Evolutionary conservation across 805 yeast genomes (phyloP), one percentile per base, ranked within the genome.

Genomic region (Yamadazyma ubonensis): DNA sequence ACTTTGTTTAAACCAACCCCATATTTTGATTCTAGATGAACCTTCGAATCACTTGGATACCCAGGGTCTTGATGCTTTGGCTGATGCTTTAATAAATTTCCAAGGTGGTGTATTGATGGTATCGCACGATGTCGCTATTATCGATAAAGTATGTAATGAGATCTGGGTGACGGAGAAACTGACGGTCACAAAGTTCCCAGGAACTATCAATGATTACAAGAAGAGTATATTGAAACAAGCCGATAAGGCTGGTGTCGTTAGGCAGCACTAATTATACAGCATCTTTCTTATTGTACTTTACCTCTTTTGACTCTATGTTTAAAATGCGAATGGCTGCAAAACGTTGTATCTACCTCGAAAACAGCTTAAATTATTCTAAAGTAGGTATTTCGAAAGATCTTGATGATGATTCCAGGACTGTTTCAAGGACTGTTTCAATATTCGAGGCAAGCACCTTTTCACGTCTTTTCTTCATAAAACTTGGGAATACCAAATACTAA

Each of bases 11-110:
- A 77, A 77, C 45, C 83, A 85, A 47, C 99, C 99, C 14, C 99
- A 93, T 61, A 80, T 93, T 31, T 73, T 93, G 55, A 81, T 93
- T 55, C 70, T 93, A 50, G 99, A 93, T 73, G 99, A 93, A 75
- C 99, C 99, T 65, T 86, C 96, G 5, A 93, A 93, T 68, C 99
- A 93, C 67, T 79, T 93, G 76, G 99, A 93, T 83, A 91, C 96
- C 6, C 83, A 95, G 25, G 99, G 97, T 77, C 72, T 93, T 55
- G 99, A 93, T 62, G 99, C 99, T 0, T 75, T 93, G 45, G 82
- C 93, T 6, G 95, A 85, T 30, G 98, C 98, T 1, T 72, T 93
- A 58, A 80, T 76, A 46, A 80, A 78, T 45, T 93, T 90, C 75
- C 78, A 87, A 56, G 99, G 99, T 59, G 99, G 99, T 63, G 85